Evolutionary conservation across 2,329 filamentous ascomycete genomes (phyloP).

Genomic region (Fusarium sp.): DNA sequence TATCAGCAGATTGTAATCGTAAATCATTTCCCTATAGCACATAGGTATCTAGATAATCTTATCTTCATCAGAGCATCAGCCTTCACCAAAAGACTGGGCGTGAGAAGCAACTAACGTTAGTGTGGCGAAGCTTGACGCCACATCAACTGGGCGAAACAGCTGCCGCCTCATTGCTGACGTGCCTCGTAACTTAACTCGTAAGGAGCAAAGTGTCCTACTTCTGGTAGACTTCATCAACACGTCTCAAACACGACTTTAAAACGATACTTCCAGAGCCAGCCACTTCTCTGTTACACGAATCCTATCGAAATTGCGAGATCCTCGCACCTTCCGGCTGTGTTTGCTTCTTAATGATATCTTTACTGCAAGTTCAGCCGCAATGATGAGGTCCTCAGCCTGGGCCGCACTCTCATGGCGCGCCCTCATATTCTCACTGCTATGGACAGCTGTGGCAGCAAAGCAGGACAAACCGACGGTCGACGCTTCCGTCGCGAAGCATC

Average conservation of each 20-base stretch:
- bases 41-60: background rate
- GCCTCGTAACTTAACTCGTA: slow-evolving; percentile 38
- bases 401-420: slow-evolving; percentile 59
- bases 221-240: slow-evolving; percentile 28
- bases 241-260: slow-evolving; percentile 2
- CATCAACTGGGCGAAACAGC: slow-evolving; percentile 40
- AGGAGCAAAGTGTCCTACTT: slow-evolving; percentile 44
- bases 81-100: background rate
- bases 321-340: slow-evolving; percentile 10
- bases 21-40: background rate
- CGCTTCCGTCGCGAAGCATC: slow-evolving; percentile 71
- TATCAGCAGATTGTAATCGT: background rate
- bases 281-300: background rate
- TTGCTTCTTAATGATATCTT: slow-evolving; percentile 56
- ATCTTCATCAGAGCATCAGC: background rate
- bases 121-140: slow-evolving; percentile 41
- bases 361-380: slow-evolving; percentile 50
- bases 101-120: slow-evolving; percentile 20
- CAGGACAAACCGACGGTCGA: slow-evolving; percentile 74
- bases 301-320: slow-evolving; percentile 5
- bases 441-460: slow-evolving; percentile 61
- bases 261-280: slow-evolving; percentile 13
- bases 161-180: slow-evolving; percentile 44
- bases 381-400: slow-evolving; percentile 65
- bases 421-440: slow-evolving; percentile 62